Evolutionary conservation across 2,329 filamentous ascomycete genomes (phyloP), one percentile per base, ranked within the genome.

Genomic region (Microcyclosporella mali): DNA sequence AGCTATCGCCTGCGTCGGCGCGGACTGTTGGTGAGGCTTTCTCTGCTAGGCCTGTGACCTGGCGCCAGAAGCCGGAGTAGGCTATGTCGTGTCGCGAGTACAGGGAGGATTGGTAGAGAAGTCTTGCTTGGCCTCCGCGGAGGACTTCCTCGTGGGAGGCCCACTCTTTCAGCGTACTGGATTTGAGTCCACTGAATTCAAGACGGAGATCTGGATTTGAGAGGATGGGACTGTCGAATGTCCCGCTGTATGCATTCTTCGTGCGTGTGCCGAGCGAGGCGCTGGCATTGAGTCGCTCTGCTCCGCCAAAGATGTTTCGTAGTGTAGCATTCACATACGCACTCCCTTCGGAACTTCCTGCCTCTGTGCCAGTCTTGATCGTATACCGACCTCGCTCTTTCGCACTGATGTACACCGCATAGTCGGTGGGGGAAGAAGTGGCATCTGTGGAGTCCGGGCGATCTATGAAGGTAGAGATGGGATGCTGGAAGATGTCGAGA

Each of bases 241-340:
- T 82, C 41, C 87, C 87, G 51, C 87, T 89, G 68, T 97, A 97
- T 18, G 90, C 85, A 2, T 88, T 95, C 36, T 88, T 77, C 19
- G 92, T 97, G 33, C 92, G 79, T 6, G 90, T 97, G 44, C 92
- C 92, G 17, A 89, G 71, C 25, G 88, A 89, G 37, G 87, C 89
- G 58, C 95, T 90, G 46, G 94, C 71, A 40, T 86, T 87, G 50
- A 98, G 70, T 43, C 84, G 85, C 70, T 98, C 92, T 17, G 89
- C 92, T 30, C 92, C 92, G 39, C 92, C 92, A 62, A 98, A 87
- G 46, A 98, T 77, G 67, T 98, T 98, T 55, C 92, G 82, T 72
- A 88, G 82, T 39, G 90, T 75, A 33, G 88, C 75, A 54, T 92
- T 90, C 53, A 86, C 83, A 61, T 94, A 97, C 3, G 89, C 90